Evolutionary conservation across 1,284 basidiomycete species (phyloP).

Genomic region (Moesziomyces sp.): DNA sequence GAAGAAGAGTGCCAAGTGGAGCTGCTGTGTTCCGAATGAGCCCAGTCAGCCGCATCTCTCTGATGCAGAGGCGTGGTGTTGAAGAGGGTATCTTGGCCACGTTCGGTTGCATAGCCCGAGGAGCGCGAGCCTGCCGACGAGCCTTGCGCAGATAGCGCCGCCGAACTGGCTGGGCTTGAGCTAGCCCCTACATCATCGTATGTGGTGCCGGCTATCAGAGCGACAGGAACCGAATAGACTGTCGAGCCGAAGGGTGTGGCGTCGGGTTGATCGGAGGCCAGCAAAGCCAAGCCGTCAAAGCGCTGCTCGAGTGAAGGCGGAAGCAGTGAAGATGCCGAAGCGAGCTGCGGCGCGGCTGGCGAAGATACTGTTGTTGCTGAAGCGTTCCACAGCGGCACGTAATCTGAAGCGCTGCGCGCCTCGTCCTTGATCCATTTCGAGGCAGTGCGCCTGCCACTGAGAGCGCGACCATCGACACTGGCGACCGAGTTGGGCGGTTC

Average conservation of each 20-base stretch:
- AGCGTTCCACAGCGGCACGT: constrained; percentile 31
- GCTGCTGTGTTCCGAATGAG: constrained; percentile 7
- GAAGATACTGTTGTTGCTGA: constrained; percentile 6
- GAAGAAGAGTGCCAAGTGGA: constrained; percentile 20
- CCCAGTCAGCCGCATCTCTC: constrained; percentile 6
- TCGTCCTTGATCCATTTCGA: neutral
- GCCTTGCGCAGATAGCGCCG: neutral
- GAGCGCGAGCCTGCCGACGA: too few species aligned
- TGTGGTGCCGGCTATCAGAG: constrained; percentile 8
- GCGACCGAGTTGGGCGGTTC: constrained; percentile 3
- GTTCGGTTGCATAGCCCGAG: neutral
- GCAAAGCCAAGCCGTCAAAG: constrained; percentile 5
- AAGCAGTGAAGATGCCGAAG: neutral
- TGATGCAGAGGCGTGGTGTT: neutral
- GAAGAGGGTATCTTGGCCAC: neutral
- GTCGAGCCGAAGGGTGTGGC: neutral
- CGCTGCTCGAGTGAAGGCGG: constrained; percentile 6
- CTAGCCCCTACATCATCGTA: neutral
- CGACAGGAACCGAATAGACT: constrained; percentile 13
- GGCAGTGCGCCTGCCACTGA: neutral
- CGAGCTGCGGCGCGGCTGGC: neutral
- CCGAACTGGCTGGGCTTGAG: too few species aligned
- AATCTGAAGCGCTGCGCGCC: constrained; percentile 2
- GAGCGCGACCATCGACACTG: constrained; percentile 2
- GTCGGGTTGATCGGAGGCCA: neutral